These are phyloP conservation scores for Coniochaeta ligniaria DNA, from an alignment of 2,329 filamentous ascomycete species.

Conservation along the genomic window DNA sequence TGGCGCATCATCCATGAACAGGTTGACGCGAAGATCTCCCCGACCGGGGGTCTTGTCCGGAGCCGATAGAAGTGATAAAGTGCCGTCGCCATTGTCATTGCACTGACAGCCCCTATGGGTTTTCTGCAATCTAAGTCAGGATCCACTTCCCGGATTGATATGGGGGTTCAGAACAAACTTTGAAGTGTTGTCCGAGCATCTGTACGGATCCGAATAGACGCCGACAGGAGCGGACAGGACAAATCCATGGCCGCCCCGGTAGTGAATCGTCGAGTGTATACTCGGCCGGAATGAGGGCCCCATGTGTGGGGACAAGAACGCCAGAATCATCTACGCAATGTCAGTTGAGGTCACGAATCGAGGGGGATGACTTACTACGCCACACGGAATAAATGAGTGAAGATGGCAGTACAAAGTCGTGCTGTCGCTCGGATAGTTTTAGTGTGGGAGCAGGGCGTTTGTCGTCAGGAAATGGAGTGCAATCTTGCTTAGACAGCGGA, in stretches of 20 bases:
- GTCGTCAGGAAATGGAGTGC: neutral
- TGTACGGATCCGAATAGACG: neutral
- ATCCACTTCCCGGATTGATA: neutral
- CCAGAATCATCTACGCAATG: neutral
- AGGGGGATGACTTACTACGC: neutral
- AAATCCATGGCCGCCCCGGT: slow-evolving; percentile 10
- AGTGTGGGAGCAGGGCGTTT: neutral
- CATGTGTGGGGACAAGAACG: neutral
- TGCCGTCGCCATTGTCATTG: slow-evolving; percentile 15
- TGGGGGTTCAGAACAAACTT: neutral
- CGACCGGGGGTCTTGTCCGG: neutral
- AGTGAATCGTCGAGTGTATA: slow-evolving; percentile 8
- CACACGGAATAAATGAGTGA: neutral
- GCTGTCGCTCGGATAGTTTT: neutral
- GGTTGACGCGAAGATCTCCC: neutral
- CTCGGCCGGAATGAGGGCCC: slow-evolving; percentile 9
- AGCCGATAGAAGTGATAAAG: slow-evolving; percentile 8
- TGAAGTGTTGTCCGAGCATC: slow-evolving; percentile 8
- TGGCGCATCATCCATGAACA: neutral
- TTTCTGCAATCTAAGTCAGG: neutral
- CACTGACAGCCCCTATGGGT: slow-evolving; percentile 6
- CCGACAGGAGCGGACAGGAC: slow-evolving; percentile 12
- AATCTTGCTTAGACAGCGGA: neutral
- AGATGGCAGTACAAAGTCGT: neutral
- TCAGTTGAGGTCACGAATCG: neutral